A percentile compares a stretch with the other conserved stretches of the same genome.
Conservation (phyloP, 306 rosid species). For the Cucurbita moschata region DNA sequence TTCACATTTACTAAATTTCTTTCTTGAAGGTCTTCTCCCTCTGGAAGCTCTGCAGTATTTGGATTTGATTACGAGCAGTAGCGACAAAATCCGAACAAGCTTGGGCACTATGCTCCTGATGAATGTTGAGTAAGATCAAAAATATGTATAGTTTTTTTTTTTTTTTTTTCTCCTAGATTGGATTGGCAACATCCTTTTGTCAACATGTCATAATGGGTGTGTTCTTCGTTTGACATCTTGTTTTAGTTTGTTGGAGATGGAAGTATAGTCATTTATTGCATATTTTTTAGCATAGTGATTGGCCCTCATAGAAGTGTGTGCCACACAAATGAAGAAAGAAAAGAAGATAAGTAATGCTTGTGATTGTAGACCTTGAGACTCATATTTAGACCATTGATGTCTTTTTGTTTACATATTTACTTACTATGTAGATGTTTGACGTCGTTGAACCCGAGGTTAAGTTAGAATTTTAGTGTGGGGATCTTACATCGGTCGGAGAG, state of each 20-base stretch:
- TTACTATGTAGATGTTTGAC: too few relatives aligned
- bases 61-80: conserved; percentile 33
- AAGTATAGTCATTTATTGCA: not conserved
- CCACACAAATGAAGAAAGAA: too few relatives aligned
- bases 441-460: too few relatives aligned
- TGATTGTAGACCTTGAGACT: not conserved
- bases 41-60: conserved; percentile 66
- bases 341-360: not conserved
- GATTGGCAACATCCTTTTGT: not conserved
- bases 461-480: too few relatives aligned
- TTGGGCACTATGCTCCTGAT: not conserved
- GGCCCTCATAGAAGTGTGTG: too few relatives aligned
- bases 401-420: too few relatives aligned
- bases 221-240: not conserved
- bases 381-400: not conserved
- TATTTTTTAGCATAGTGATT: not conserved
- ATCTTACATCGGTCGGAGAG: too few relatives aligned
- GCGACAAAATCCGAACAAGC: not conserved
- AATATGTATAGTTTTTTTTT: not conserved
- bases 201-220: not conserved
- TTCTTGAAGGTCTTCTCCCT: conserved; percentile 64
- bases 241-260: conserved; percentile 2
- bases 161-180: not conserved
- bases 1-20: conserved; percentile 41
- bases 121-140: not conserved